Percentiles rank a stretch among this genome's conserved stretches.
Conservation (phyloP, 2,329 filamentous ascomycete species). For the Davidsoniella neocaledoniae region DNA sequence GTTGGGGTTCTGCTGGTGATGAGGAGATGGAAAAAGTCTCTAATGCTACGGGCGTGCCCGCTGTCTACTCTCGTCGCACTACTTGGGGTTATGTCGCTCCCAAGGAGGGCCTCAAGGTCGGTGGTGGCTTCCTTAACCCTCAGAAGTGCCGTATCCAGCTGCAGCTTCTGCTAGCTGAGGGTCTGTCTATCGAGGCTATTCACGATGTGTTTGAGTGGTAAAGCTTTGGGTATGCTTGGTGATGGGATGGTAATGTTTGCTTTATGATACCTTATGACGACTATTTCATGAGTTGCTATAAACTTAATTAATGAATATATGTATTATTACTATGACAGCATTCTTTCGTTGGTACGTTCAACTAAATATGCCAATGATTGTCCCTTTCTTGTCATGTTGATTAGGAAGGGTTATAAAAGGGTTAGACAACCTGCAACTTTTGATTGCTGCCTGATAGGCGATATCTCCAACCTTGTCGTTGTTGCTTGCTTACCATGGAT, state of each 20-base stretch:
- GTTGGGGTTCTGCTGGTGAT: conserved; percentile 27
- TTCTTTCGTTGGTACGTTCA: neutral
- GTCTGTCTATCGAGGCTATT: conserved; percentile 13
- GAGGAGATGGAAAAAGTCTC: conserved; percentile 22
- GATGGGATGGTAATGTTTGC: too few relatives aligned
- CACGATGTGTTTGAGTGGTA: conserved; percentile 9
- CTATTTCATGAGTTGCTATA: neutral
- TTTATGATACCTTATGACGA: neutral
- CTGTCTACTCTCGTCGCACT: conserved; percentile 35
- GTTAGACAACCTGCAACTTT: too few relatives aligned
- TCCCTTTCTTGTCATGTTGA: neutral
- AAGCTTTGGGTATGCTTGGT: neutral
- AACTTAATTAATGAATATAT: neutral
- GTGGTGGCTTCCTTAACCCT: conserved; percentile 37
- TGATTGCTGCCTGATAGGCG: too few relatives aligned
- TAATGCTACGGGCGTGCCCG: conserved; percentile 28
- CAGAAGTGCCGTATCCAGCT: conserved; percentile 37
- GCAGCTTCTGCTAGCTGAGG: conserved; percentile 23
- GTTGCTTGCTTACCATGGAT: too few relatives aligned
- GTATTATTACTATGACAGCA: neutral
- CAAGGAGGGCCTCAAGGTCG: conserved; percentile 22
- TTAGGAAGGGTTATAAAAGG: too few relatives aligned
- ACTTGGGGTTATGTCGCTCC: conserved; percentile 33
- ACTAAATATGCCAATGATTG: too few relatives aligned
- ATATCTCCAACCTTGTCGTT: too few relatives aligned